Conservation (phyloP, 1,139 yeast genomes). For the Tardiomyces depauwii region DNA sequence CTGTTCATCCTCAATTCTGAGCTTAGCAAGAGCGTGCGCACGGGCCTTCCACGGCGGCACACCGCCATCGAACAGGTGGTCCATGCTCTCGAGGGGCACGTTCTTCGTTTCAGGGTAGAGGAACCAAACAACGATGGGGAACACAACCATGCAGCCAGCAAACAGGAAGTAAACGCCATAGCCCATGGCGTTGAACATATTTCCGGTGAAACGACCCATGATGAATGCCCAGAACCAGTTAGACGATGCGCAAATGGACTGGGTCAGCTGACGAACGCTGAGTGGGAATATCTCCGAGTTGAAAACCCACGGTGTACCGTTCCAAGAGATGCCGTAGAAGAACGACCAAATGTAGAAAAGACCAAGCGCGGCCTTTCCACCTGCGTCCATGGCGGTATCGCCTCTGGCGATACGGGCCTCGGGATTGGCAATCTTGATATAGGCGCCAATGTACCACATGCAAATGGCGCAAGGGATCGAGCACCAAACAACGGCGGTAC, state of each 20-base stretch:
- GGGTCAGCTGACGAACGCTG: conserved; percentile 39
- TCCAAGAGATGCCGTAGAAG: conserved; percentile 29
- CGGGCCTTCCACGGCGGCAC: conserved; percentile 21
- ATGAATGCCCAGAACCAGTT: conserved; percentile 39
- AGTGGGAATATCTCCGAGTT: conserved; percentile 42
- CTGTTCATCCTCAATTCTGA: conserved; percentile 5
- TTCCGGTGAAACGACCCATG: conserved; percentile 10
- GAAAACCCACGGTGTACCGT: conserved; percentile 31
- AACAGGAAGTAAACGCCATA: conserved; percentile 7
- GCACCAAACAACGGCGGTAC: conserved; percentile 32
- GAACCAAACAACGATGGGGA: conserved; percentile 33
- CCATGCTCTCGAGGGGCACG: conserved; percentile 54
- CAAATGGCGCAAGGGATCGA: conserved; percentile 34
- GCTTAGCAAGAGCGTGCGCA: conserved; percentile 1
- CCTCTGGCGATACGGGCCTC: conserved; percentile 20
- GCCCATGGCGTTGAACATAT: conserved; percentile 6
- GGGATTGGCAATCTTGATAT: conserved; percentile 33
- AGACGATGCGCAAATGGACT: conserved; percentile 38
- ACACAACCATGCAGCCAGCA: conserved; percentile 9
- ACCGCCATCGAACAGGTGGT: conserved; percentile 34
- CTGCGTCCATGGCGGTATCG: conserved; percentile 18
- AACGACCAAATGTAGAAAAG: conserved; percentile 26
- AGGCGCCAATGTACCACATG: conserved; percentile 41
- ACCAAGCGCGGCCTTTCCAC: conserved; percentile 39
- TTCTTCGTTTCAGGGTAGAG: conserved; percentile 57